Evolutionary conservation across 2,329 filamentous ascomycete genomes (phyloP).

Genomic region (Biscogniauxia marginata): DNA sequence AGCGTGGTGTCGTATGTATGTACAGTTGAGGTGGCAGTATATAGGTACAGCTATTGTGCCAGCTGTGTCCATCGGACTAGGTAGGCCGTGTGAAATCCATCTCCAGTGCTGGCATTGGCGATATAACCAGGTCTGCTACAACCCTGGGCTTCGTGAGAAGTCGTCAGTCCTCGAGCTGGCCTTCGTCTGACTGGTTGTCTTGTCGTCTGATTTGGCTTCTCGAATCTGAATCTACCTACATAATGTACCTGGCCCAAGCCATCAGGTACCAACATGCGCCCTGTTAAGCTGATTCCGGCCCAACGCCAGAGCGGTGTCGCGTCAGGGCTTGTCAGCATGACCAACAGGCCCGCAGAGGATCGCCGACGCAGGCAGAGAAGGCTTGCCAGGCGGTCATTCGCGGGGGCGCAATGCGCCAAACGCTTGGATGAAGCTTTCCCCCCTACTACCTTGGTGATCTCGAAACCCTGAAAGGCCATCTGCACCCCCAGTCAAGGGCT

Average conservation of each 20-base stretch:
- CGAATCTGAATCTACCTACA: slow-evolving; percentile 5
- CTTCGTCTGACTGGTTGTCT: neutral
- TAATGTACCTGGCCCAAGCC: slow-evolving; percentile 19
- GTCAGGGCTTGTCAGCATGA: slow-evolving; percentile 30
- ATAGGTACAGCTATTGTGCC: neutral
- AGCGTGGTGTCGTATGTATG: neutral
- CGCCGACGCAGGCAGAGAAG: slow-evolving; percentile 28
- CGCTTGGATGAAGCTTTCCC: slow-evolving; percentile 8
- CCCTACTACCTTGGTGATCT: slow-evolving; percentile 10
- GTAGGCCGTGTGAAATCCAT: slow-evolving; percentile 10
- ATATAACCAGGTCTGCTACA: slow-evolving; percentile 8
- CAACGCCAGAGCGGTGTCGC: slow-evolving; percentile 30
- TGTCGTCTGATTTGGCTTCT: neutral
- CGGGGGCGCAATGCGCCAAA: slow-evolving; percentile 18
- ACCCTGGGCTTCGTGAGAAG: neutral
- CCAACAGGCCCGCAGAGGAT: slow-evolving; percentile 31
- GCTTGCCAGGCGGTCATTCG: slow-evolving; percentile 19
- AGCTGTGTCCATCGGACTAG: neutral
- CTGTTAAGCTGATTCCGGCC: slow-evolving; percentile 29
- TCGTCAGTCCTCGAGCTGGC: neutral
- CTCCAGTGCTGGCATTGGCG: slow-evolving; percentile 11
- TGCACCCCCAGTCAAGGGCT: neutral
- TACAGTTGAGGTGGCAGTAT: neutral
- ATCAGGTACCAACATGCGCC: slow-evolving; percentile 32
- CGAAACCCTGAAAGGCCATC: slow-evolving; percentile 1